A percentile compares a stretch with the other conserved stretches of the same genome.
phyloP scores from a whole-genome alignment of 345 rosid species.

The Camelina laxa region DNA sequence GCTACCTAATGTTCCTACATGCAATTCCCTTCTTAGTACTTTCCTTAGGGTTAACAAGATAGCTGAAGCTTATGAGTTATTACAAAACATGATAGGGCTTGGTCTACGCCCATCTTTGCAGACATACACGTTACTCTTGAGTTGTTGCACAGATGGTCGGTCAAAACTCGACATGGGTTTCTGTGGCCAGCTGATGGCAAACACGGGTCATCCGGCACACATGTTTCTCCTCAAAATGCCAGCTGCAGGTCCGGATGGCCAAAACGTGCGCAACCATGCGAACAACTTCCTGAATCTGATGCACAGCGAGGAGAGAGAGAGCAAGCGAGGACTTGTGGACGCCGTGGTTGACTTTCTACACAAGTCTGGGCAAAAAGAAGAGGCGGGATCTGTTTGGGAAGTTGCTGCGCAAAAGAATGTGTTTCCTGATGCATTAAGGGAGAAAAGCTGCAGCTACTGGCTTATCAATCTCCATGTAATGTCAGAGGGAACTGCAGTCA shows the following conservation, averaged over 20 bases:
- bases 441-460: constrained; percentile 84
- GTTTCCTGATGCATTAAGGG: constrained; percentile 78
- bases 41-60: constrained; percentile 75
- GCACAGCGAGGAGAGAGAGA: constrained; percentile 97
- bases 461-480: constrained; percentile 93
- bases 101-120: constrained; percentile 79
- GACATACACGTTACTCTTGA: constrained; percentile 87
- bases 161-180: constrained; percentile 72
- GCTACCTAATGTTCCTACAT: constrained; percentile 92
- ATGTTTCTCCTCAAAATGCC: constrained; percentile 79
- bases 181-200: constrained; percentile 77
- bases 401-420: constrained; percentile 84
- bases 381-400: constrained; percentile 95
- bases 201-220: constrained; percentile 87
- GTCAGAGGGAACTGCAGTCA: constrained; percentile 95
- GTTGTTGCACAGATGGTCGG: constrained; percentile 82
- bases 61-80: constrained; percentile 72
- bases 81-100: constrained; percentile 71
- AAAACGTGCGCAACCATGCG: constrained; percentile 77
- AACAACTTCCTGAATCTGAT: constrained; percentile 78
- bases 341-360: constrained; percentile 90
- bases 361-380: constrained; percentile 90
- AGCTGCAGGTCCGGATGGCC: constrained; percentile 85
- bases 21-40: constrained; percentile 90
- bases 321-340: constrained; percentile 94